Conservation (phyloP, 768 basidiomycete species). For the Podaxis sp. region DNA sequence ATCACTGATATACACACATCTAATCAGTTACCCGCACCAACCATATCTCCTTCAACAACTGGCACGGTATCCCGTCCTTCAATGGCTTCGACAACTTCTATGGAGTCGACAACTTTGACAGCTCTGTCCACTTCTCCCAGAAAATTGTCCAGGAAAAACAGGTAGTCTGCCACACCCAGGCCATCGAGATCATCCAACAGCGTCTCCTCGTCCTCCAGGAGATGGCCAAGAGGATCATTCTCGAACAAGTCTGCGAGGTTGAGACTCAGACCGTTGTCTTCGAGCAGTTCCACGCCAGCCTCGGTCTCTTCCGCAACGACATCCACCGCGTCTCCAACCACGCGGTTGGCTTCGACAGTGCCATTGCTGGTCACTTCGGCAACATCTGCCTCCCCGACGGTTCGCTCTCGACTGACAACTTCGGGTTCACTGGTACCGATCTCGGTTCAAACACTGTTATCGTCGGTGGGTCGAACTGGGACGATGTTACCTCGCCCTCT, state of each 20-base stretch:
- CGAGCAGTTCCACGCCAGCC: slow-evolving; percentile 32
- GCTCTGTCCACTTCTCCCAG: slow-evolving; percentile 30
- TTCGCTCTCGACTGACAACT: slow-evolving; percentile 28
- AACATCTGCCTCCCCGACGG: slow-evolving; percentile 30
- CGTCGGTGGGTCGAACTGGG: slow-evolving; percentile 44
- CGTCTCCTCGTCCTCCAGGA: slow-evolving; percentile 42
- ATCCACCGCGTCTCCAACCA: slow-evolving; percentile 28
- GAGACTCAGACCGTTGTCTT: slow-evolving; percentile 37
- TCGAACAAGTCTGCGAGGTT: slow-evolving; percentile 34
- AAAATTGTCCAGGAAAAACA: slow-evolving; percentile 32
- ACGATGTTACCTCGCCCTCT: slow-evolving; percentile 22
- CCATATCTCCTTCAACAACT: slow-evolving; percentile 33
- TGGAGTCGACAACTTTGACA: slow-evolving; percentile 34
- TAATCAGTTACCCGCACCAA: slow-evolving; percentile 2
- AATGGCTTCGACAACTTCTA: slow-evolving; percentile 38
- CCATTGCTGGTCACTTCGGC: slow-evolving; percentile 28
- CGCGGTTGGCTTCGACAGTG: slow-evolving; percentile 32
- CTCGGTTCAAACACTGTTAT: slow-evolving; percentile 35
- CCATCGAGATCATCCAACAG: slow-evolving; percentile 35
- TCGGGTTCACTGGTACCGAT: slow-evolving; percentile 32
- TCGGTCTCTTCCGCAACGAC: slow-evolving; percentile 31
- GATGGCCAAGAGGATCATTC: slow-evolving; percentile 35
- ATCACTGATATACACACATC: not conserved
- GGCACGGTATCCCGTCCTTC: slow-evolving; percentile 32
- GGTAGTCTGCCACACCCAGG: slow-evolving; percentile 32